Evolutionary conservation across 2,329 filamentous ascomycete genomes (phyloP).

Genomic region (Periconia digitata): DNA sequence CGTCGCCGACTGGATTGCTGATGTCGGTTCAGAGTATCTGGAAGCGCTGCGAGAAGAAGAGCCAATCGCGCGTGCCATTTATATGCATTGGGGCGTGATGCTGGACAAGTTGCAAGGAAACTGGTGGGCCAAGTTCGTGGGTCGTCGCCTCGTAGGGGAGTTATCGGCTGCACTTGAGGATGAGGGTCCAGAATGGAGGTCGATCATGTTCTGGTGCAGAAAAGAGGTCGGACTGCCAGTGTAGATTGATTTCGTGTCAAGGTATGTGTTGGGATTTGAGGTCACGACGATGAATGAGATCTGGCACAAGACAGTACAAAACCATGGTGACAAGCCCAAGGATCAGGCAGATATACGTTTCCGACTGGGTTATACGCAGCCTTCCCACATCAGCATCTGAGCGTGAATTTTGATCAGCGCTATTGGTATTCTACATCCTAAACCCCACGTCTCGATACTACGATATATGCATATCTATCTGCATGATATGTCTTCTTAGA

Average conservation of each 20-base stretch:
- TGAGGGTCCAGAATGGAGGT: not conserved
- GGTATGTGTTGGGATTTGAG: too few relatives aligned
- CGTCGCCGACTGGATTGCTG: conserved; percentile 1
- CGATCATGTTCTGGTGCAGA: conserved; percentile 3
- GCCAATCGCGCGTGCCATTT: conserved; percentile 6
- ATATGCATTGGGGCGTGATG: conserved; percentile 14
- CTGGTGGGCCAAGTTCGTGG: conserved; percentile 13
- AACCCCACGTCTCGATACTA: too few relatives aligned
- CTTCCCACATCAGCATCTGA: too few relatives aligned
- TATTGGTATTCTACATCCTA: too few relatives aligned
- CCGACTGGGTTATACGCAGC: too few relatives aligned
- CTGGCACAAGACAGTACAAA: not conserved
- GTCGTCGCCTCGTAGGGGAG: conserved; percentile 5
- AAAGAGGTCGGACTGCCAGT: conserved; percentile 1
- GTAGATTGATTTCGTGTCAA: too few relatives aligned
- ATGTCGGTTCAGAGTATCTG: conserved; percentile 5
- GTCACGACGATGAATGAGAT: too few relatives aligned
- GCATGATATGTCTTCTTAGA: too few relatives aligned
- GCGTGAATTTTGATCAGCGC: too few relatives aligned
- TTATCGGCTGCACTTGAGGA: not conserved
- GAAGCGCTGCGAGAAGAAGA: conserved; percentile 3
- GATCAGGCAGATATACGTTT: too few relatives aligned
- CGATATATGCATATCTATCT: too few relatives aligned
- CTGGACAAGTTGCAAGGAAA: conserved; percentile 4
- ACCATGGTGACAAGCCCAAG: too few relatives aligned